Evolutionary conservation across 2,329 filamentous ascomycete species (phyloP).

Genomic region (Arthroderma sp.): DNA sequence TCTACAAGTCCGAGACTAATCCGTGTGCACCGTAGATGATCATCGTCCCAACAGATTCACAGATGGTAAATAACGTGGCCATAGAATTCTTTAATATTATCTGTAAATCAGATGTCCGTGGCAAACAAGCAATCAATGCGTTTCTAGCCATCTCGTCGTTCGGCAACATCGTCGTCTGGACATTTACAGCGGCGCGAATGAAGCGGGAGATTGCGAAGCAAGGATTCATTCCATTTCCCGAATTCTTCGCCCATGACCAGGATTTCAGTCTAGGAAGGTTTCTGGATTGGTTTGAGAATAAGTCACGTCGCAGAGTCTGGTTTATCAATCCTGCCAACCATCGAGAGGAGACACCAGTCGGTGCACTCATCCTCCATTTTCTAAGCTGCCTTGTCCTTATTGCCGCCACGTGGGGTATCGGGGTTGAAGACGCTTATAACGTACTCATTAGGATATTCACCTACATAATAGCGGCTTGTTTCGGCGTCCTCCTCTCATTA

Average conservation of each 20-base stretch:
- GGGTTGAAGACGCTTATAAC: not conserved
- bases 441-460: not conserved
- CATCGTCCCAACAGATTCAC: constrained; percentile 4
- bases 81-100: constrained; percentile 5
- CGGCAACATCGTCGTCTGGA: constrained; percentile 46
- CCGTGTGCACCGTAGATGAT: constrained; percentile 13
- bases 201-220: constrained; percentile 51
- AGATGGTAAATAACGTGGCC: constrained; percentile 1
- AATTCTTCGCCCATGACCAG: constrained; percentile 29
- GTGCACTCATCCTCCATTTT: constrained; percentile 84
- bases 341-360: constrained; percentile 91
- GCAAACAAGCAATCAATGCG: constrained; percentile 6
- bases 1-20: not conserved
- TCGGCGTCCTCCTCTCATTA: not conserved
- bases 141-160: constrained; percentile 42
- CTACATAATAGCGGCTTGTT: not conserved
- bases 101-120: constrained; percentile 1
- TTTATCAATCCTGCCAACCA: constrained; percentile 37
- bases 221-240: constrained; percentile 39
- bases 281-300: not conserved
- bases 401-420: not conserved
- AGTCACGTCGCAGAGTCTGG: not conserved
- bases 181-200: constrained; percentile 40
- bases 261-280: constrained; percentile 2
- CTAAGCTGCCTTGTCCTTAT: not conserved